Evolutionary conservation across 108 stramenopile genomes (phyloP).

Genomic region (Parietichytrium sp.): DNA sequence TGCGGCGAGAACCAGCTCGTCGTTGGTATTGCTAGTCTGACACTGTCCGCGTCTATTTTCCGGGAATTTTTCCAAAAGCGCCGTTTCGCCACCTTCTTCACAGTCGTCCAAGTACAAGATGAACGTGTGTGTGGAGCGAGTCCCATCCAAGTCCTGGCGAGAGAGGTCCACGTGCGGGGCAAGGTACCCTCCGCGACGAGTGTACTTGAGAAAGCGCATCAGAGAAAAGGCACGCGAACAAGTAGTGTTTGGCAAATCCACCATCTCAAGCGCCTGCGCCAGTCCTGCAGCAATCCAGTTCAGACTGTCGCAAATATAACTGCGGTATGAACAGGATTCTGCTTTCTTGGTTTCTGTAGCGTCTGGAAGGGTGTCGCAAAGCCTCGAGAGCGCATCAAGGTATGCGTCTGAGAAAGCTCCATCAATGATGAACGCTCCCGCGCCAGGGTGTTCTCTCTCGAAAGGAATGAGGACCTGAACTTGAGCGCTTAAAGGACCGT

Average conservation of each 20-base stretch:
- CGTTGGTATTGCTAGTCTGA: not conserved
- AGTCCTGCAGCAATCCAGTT: not conserved
- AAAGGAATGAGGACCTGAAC: not conserved
- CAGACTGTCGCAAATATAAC: not conserved
- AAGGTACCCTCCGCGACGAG: not conserved
- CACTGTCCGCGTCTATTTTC: not conserved
- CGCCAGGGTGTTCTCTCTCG: not conserved
- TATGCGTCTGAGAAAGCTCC: not conserved
- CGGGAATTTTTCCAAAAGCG: not conserved
- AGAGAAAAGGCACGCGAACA: not conserved
- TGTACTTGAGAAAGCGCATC: not conserved
- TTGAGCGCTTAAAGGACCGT: no score
- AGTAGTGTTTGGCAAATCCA: not conserved
- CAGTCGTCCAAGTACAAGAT: constrained; percentile 4
- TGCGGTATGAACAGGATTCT: no score
- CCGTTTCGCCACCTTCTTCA: not conserved
- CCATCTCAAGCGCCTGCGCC: not conserved
- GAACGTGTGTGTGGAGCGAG: constrained; percentile 12
- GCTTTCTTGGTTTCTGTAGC: no score
- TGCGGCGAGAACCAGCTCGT: not conserved
- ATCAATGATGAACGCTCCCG: not conserved
- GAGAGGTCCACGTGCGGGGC: constrained; percentile 6
- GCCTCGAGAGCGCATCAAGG: no score
- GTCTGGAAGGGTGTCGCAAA: no score
- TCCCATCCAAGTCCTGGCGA: not conserved